Evolutionary conservation across 345 rosid species (phyloP).

Genomic region (Corchorus olitorius): DNA sequence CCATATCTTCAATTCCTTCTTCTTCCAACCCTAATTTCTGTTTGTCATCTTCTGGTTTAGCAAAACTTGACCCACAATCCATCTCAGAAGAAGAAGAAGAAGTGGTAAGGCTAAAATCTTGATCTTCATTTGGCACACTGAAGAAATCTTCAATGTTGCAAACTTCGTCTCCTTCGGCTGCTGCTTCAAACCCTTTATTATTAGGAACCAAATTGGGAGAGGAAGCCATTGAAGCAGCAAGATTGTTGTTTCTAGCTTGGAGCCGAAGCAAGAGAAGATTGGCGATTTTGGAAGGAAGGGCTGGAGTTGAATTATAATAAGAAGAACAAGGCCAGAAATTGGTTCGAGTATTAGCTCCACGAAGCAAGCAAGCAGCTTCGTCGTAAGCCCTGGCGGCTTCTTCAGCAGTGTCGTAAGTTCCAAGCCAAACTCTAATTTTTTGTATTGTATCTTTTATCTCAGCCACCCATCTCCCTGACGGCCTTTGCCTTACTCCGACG

Average conservation of each 20-base stretch:
- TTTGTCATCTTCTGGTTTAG: not conserved
- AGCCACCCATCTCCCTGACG: constrained; percentile 54
- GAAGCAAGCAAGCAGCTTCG: constrained; percentile 57
- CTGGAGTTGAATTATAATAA: constrained; percentile 33
- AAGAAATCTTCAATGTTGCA: constrained; percentile 26
- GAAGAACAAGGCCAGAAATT: constrained; percentile 45
- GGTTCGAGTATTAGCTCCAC: constrained; percentile 54
- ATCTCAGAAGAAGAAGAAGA: not conserved
- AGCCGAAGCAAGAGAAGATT: constrained; percentile 44
- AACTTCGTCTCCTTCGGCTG: not conserved
- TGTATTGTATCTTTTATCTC: constrained; percentile 58
- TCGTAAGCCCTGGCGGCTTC: constrained; percentile 62
- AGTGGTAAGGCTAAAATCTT: constrained; percentile 12
- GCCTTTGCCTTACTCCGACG: constrained; percentile 53
- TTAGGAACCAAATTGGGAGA: not conserved
- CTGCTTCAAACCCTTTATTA: constrained; percentile 11
- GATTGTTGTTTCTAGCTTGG: constrained; percentile 26
- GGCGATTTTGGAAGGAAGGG: constrained; percentile 44
- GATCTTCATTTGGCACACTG: constrained; percentile 13
- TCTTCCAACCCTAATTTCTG: constrained; percentile 7
- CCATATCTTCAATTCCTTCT: constrained; percentile 17
- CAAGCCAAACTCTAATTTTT: constrained; percentile 56
- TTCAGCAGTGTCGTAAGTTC: constrained; percentile 53
- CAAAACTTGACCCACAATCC: constrained; percentile 20
- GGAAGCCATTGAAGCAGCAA: not conserved